Conservation (phyloP, 2,329 filamentous ascomycete species). For the Trichophyton benhamiae region DNA sequence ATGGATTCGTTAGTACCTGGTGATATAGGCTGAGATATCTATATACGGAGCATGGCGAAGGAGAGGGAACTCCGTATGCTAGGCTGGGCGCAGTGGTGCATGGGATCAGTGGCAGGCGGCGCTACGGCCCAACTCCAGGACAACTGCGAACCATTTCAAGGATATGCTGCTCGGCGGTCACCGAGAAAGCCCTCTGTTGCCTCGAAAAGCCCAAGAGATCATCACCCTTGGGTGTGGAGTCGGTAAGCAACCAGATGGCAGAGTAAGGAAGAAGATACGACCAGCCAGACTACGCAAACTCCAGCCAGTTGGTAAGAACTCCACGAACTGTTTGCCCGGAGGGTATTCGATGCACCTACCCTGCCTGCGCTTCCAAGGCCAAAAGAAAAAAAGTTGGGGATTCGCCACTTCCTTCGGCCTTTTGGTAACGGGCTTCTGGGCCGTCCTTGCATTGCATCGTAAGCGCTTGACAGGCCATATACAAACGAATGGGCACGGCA, state of each 20-base stretch:
- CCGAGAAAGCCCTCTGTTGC: background rate
- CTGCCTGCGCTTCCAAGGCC: background rate
- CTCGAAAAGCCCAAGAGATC: slow-evolving; percentile 1
- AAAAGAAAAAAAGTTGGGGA: background rate
- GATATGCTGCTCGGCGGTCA: background rate
- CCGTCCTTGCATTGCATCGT: background rate
- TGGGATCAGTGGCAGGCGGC: background rate
- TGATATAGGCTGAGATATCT: background rate
- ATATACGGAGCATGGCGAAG: background rate
- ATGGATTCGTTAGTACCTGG: background rate
- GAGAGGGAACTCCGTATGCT: background rate
- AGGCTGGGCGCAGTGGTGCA: background rate
- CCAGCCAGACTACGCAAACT: background rate
- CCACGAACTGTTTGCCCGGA: background rate
- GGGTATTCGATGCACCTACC: background rate
- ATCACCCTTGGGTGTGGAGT: background rate
- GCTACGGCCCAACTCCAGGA: background rate
- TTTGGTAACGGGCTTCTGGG: slow-evolving; percentile 1
- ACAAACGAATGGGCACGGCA: background rate
- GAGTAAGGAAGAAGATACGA: background rate
- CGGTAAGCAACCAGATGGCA: background rate
- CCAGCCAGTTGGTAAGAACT: background rate
- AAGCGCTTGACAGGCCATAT: background rate
- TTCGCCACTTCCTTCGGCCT: slow-evolving; percentile 1
- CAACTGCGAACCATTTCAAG: background rate